Evolutionary conservation across 2,329 filamentous ascomycete genomes (phyloP).

Genomic region (Bipolaris zeicola): DNA sequence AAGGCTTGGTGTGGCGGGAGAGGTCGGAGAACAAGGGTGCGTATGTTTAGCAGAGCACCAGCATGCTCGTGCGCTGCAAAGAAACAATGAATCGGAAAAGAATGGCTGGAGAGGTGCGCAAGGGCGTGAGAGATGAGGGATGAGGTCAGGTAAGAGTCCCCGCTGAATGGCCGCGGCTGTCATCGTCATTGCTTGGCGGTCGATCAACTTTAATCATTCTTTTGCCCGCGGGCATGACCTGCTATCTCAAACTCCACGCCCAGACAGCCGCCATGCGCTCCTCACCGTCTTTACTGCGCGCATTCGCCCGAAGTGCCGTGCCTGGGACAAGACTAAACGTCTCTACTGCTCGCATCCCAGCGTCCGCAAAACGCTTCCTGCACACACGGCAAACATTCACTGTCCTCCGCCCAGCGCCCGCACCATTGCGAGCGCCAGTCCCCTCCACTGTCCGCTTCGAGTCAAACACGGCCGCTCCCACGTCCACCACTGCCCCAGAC

Average conservation of each 20-base stretch:
- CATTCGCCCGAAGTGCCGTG: constrained; percentile 24
- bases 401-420: constrained; percentile 22
- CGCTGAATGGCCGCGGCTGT: constrained; percentile 11
- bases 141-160: constrained; percentile 7
- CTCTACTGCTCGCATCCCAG: constrained; percentile 32
- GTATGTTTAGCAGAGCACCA: background rate
- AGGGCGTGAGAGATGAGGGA: constrained; percentile 1
- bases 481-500: constrained; percentile 38
- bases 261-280: constrained; percentile 29
- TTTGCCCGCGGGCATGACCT: constrained; percentile 2
- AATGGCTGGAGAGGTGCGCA: background rate
- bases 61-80: background rate
- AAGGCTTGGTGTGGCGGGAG: background rate
- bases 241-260: no score
- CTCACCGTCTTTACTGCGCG: constrained; percentile 31
- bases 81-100: background rate
- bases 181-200: constrained; percentile 24
- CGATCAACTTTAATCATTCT: constrained; percentile 11
- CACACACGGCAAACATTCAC: constrained; percentile 40
- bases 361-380: constrained; percentile 28
- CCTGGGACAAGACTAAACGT: constrained; percentile 21
- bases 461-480: constrained; percentile 31
- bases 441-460: constrained; percentile 30
- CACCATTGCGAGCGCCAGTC: constrained; percentile 16
- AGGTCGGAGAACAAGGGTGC: background rate